Percentiles rank a stretch among this genome's conserved stretches.
These are phyloP conservation scores for Pyrrhoderma lamaoense DNA, from an alignment of 1,284 basidiomycete species.

Conservation along the genomic window DNA sequence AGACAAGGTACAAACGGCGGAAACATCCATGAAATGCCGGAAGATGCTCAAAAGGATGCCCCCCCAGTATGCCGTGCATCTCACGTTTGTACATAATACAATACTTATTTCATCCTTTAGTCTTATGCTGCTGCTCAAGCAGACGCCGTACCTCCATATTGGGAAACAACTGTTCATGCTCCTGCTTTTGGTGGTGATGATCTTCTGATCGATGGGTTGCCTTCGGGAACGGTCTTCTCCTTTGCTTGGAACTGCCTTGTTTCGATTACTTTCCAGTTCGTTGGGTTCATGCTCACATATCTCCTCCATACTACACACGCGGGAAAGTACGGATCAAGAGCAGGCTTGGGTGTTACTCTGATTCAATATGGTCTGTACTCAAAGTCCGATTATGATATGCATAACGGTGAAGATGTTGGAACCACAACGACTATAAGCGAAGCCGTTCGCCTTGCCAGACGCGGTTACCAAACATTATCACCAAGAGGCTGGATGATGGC, in stretches of 20 bases:
- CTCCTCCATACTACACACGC: conserved; percentile 93
- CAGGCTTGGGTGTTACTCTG: conserved; percentile 90
- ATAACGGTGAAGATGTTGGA: conserved; percentile 11
- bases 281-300: conserved; percentile 92
- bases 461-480: background rate
- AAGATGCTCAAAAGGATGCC: conserved; percentile 73
- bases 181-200: conserved; percentile 50
- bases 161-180: conserved; percentile 91
- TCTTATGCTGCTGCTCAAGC: conserved; percentile 85
- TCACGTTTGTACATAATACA: conserved; percentile 3
- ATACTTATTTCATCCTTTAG: conserved; percentile 31
- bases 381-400: conserved; percentile 23
- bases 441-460: conserved; percentile 10
- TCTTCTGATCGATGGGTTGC: conserved; percentile 70
- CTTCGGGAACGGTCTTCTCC: conserved; percentile 59
- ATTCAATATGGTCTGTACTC: conserved; percentile 81
- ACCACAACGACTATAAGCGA: conserved; percentile 3
- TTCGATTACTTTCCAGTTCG: conserved; percentile 94
- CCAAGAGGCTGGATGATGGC: conserved; percentile 5
- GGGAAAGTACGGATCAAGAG: conserved; percentile 88
- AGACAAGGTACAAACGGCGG: conserved; percentile 39
- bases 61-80: conserved; percentile 62
- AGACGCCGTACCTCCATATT: conserved; percentile 92
- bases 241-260: conserved; percentile 80
- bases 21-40: conserved; percentile 62